phyloP scores from a whole-genome alignment of 768 basidiomycete genomes.

The Leccinellum albellum region DNA sequence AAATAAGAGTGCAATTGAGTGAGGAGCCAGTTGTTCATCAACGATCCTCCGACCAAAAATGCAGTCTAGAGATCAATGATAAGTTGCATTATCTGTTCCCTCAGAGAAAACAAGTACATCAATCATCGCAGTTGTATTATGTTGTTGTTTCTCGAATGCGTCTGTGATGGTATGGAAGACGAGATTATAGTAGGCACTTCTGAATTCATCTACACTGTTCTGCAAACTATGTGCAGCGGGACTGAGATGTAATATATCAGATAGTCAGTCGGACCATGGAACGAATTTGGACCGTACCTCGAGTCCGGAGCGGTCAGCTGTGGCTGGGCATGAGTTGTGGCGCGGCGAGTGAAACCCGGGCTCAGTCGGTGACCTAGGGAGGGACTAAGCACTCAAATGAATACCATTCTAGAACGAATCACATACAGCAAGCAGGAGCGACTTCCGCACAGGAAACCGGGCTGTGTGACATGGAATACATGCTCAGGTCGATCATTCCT shows the following conservation, averaged over 20 bases:
- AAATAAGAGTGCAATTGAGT: constrained; percentile 12
- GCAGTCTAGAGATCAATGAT: background rate
- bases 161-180: background rate
- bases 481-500: background rate
- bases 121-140: background rate
- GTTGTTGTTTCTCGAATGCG: background rate
- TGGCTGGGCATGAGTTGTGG: background rate
- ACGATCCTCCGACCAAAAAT: constrained; percentile 13
- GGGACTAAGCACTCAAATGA: background rate
- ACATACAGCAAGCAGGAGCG: background rate
- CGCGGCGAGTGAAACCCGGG: background rate
- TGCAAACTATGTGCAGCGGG: too few relatives aligned
- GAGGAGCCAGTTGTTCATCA: constrained; percentile 6
- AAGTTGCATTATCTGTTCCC: background rate
- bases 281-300: background rate
- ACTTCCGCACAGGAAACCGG: background rate
- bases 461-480: background rate
- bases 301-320: background rate
- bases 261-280: background rate
- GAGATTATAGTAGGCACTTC: too few relatives aligned
- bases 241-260: background rate
- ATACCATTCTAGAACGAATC: background rate
- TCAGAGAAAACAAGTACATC: background rate
- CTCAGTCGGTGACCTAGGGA: background rate
- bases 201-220: too few relatives aligned